phyloP scores from a whole-genome alignment of 495 filamentous ascomycete genomes.

The Aspergillus taichungensis region DNA sequence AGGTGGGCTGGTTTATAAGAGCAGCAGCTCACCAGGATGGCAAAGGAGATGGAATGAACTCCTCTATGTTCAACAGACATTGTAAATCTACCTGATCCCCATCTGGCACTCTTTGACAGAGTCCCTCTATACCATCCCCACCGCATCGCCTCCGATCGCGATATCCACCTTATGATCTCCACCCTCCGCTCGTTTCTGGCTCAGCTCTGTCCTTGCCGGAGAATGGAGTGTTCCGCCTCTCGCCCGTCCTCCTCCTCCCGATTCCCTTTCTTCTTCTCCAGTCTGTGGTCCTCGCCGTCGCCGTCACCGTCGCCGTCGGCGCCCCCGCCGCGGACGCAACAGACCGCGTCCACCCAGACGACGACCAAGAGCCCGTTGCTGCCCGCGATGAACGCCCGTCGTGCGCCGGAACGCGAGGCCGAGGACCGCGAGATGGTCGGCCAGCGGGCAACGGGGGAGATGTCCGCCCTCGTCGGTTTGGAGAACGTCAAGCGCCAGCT shows the following conservation, averaged over 20 bases:
- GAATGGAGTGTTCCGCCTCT: not conserved
- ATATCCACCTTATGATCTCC: conserved; percentile 2
- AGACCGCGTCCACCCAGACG: conserved; percentile 4
- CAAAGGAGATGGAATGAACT: too few relatives aligned
- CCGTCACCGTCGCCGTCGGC: not conserved
- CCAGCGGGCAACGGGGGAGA: conserved; percentile 4
- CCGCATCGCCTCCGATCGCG: too few relatives aligned
- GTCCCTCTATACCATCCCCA: too few relatives aligned
- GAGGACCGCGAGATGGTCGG: conserved; percentile 3
- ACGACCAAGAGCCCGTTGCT: not conserved
- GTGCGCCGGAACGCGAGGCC: conserved; percentile 1
- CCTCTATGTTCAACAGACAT: too few relatives aligned
- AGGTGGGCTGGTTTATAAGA: too few relatives aligned
- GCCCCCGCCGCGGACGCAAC: not conserved
- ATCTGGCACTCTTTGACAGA: too few relatives aligned
- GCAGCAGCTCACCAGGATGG: too few relatives aligned
- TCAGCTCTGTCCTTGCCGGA: conserved; percentile 1
- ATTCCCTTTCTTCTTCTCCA: conserved; percentile 11
- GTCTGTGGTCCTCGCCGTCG: conserved; percentile 4
- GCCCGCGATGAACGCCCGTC: not conserved
- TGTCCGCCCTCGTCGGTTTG: conserved; percentile 8
- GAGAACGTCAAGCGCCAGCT: conserved; percentile 15
- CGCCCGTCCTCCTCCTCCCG: conserved; percentile 1
- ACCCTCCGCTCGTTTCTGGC: not conserved
- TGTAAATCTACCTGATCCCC: too few relatives aligned